Base-by-base conservation (phyloP, 768 basidiomycete genomes). In the Boletus huronensis region DNA sequence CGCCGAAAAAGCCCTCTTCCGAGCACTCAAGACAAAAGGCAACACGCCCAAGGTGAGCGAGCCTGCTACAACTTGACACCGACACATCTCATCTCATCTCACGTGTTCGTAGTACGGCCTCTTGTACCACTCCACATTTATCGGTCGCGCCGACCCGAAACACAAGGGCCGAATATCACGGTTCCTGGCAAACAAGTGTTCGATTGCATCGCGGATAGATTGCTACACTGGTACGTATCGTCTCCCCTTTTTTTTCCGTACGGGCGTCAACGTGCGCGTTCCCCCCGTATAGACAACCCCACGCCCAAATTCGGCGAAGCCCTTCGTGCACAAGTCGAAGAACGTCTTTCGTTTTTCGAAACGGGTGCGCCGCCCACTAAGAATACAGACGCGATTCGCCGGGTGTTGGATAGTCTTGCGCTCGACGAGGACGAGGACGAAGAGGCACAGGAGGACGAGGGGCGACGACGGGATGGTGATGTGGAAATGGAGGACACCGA, bases 131-230 rank as follows among this genome's bases (percentile, higher is more conserved):
- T 95, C 94, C 19, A 80, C 93, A 2, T 98, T 97, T 77, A 98
- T 98, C 69, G 94, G 93, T 11, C 90, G 94, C 41, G 96, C 96
- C 5, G 91, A 87, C 17, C 81, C 93, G 40, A 96, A 94, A 73
- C 84, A 90, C 79, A 98, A 98, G 78, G 96, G 96, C 10, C 88
- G 96, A 52, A 98, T 98, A 68, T 97, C 95, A 4, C 87, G 96
- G n/a, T 98, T 98, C 82, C 79, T 98, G 8, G 96, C 96, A 36
- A 98, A 98, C 81, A 98, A 98, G 74, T 94, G 93, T 68, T 95
- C 94, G 52, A 98, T 98, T 62, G 96, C 96, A 2, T 90, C 93
- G 16, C 82, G 96, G 51, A 98, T 98, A 73, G 96, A 98, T 70
- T 98, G 94, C 72, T 98, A 90, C 68, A 79, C 87, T 2, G 91